Conservation (phyloP, 208 protist species). For the Leishmania tropica region DNA sequence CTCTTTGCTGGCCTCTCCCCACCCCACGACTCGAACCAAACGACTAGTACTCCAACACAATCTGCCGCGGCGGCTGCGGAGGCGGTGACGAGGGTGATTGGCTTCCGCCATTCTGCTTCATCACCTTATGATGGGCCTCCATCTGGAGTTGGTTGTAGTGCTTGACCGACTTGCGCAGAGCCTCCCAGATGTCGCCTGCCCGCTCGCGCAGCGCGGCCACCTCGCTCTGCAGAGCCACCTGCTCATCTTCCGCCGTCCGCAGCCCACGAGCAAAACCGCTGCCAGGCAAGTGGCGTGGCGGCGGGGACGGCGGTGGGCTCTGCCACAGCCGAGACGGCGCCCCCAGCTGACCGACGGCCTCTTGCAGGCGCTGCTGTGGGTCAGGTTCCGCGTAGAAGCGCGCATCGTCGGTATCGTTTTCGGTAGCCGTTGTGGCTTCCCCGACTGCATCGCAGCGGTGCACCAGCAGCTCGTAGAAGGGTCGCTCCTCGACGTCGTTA, state of each 20-base stretch:
- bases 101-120: slow-evolving; percentile 9
- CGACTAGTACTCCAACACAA: slow-evolving; percentile 18
- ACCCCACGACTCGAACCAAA: neutral
- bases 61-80: slow-evolving; percentile 10
- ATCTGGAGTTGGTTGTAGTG: slow-evolving; percentile 43
- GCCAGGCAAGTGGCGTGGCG: slow-evolving; percentile 11
- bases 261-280: slow-evolving; percentile 41
- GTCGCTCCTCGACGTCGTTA: slow-evolving; percentile 31
- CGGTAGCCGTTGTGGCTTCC: neutral
- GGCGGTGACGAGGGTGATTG: neutral
- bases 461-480: slow-evolving; percentile 54
- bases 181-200: slow-evolving; percentile 47
- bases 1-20: neutral
- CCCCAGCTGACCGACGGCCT: slow-evolving; percentile 1
- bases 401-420: slow-evolving; percentile 6
- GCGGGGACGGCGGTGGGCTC: neutral
- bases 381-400: slow-evolving; percentile 29
- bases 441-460: slow-evolving; percentile 34
- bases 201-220: slow-evolving; percentile 33
- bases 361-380: slow-evolving; percentile 12
- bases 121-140: slow-evolving; percentile 22
- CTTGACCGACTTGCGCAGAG: slow-evolving; percentile 42
- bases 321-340: slow-evolving; percentile 7
- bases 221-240: slow-evolving; percentile 33
- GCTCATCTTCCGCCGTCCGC: slow-evolving; percentile 39